phyloP scores from a whole-genome alignment of 2,329 filamentous ascomycete genomes.

The Trichophyton benhamiae region DNA sequence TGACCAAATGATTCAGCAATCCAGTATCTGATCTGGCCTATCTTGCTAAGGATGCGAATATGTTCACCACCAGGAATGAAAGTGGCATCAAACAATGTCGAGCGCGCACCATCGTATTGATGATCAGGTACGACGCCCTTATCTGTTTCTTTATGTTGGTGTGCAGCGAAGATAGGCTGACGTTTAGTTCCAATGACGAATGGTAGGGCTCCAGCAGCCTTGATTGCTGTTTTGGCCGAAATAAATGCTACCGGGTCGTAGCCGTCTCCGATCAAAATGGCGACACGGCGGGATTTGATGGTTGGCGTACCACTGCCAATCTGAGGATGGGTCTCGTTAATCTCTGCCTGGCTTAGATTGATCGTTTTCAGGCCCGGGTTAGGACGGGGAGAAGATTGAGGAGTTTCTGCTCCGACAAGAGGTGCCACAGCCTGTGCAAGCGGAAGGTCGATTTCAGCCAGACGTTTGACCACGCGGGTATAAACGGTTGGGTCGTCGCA shows the following conservation, averaged over 20 bases:
- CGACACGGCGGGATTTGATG: constrained; percentile 54
- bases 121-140: constrained; percentile 51
- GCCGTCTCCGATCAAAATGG: constrained; percentile 30
- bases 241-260: constrained; percentile 48
- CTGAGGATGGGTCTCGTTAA: constrained; percentile 49
- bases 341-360: constrained; percentile 61
- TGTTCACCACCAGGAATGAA: constrained; percentile 54
- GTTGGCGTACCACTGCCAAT: constrained; percentile 45
- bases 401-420: constrained; percentile 50
- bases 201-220: constrained; percentile 50
- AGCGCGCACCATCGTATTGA: constrained; percentile 65
- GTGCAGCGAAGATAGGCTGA: constrained; percentile 52
- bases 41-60: constrained; percentile 51
- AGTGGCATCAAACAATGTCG: constrained; percentile 63
- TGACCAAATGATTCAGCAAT: constrained; percentile 71
- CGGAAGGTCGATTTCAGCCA: constrained; percentile 59
- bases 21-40: constrained; percentile 63
- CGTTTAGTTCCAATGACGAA: constrained; percentile 59
- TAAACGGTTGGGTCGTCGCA: constrained; percentile 71
- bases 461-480: constrained; percentile 52
- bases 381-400: constrained; percentile 39
- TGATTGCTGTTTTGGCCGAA: constrained; percentile 51
- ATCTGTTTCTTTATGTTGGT: constrained; percentile 30
- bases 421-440: constrained; percentile 58
- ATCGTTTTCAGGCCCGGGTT: constrained; percentile 60